A percentile compares a stretch with the other conserved stretches of the same genome.
phyloP scores from a whole-genome alignment of 2,329 filamentous ascomycete species.

The Pestalotiopsis sp. region DNA sequence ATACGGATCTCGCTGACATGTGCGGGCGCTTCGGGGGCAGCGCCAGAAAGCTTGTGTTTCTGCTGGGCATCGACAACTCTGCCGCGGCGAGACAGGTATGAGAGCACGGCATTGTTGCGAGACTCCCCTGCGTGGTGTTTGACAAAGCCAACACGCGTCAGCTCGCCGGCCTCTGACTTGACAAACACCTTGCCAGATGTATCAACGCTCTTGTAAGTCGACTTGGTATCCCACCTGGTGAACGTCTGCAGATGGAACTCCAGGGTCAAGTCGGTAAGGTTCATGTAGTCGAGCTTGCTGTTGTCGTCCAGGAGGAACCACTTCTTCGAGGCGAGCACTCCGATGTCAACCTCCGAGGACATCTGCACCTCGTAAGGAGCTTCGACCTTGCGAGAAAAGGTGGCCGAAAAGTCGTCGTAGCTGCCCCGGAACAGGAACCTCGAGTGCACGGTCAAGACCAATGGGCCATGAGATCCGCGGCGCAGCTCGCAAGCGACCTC shows the following conservation, averaged over 20 bases:
- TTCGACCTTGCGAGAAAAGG: conserved; percentile 94
- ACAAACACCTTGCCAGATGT: conserved; percentile 77
- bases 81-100: conserved; percentile 89
- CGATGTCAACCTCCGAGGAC: conserved; percentile 82
- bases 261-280: conserved; percentile 65
- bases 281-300: conserved; percentile 68
- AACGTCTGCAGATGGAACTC: conserved; percentile 92
- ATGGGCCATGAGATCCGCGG: conserved; percentile 64
- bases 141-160: conserved; percentile 92
- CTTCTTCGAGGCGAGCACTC: conserved; percentile 90
- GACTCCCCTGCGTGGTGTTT: conserved; percentile 91
- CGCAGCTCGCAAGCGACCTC: conserved; percentile 94
- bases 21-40: neutral
- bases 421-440: conserved; percentile 94
- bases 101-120: conserved; percentile 92
- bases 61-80: conserved; percentile 72
- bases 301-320: conserved; percentile 90
- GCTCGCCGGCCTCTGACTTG: conserved; percentile 66
- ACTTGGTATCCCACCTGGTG: conserved; percentile 89
- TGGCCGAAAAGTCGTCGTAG: conserved; percentile 92
- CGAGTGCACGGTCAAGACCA: conserved; percentile 78
- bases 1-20: conserved; percentile 16
- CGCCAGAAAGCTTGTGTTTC: conserved; percentile 36
- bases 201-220: conserved; percentile 84
- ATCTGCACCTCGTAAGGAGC: conserved; percentile 89